A percentile compares a stretch with the other conserved stretches of the same genome.
Evolutionary conservation across 2,329 filamentous ascomycete genomes (phyloP).

Genomic region (Trematosphaeria pertusa): DNA sequence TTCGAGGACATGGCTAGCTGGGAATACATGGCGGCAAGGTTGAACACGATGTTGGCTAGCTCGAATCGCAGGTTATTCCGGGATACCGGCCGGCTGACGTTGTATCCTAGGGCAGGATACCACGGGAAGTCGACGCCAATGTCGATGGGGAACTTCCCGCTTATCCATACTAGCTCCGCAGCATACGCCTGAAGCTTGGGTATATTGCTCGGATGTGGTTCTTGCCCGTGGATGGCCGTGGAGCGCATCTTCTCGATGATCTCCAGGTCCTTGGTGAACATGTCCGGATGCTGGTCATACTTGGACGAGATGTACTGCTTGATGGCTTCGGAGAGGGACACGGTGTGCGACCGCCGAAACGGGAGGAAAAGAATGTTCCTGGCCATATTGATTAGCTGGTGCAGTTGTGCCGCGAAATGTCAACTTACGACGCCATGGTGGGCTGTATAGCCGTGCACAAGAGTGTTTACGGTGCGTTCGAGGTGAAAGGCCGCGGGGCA

Average conservation of each 20-base stretch:
- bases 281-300: constrained; percentile 98
- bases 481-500: constrained; percentile 25
- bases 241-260: constrained; percentile 82
- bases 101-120: constrained; percentile 93
- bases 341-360: constrained; percentile 82
- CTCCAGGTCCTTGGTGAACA: constrained; percentile 89
- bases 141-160: constrained; percentile 95
- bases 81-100: constrained; percentile 73
- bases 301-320: constrained; percentile 96
- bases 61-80: constrained; percentile 79
- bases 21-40: constrained; percentile 90
- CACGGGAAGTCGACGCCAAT: constrained; percentile 95
- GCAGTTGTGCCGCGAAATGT: neutral
- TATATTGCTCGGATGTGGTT: constrained; percentile 86
- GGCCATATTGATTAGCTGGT: constrained; percentile 24
- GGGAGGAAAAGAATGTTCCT: constrained; percentile 78
- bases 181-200: constrained; percentile 90
- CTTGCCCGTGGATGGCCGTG: constrained; percentile 87
- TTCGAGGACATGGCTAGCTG: constrained; percentile 86
- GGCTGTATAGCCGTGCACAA: constrained; percentile 10
- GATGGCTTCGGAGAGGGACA: constrained; percentile 82
- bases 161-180: constrained; percentile 90
- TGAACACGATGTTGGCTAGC: constrained; percentile 90
- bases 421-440: constrained; percentile 37
- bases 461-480: constrained; percentile 23